Evolutionary conservation across 352 stramenopile species (phyloP).

Genomic region (Thalassiosira livingstoniorum): DNA sequence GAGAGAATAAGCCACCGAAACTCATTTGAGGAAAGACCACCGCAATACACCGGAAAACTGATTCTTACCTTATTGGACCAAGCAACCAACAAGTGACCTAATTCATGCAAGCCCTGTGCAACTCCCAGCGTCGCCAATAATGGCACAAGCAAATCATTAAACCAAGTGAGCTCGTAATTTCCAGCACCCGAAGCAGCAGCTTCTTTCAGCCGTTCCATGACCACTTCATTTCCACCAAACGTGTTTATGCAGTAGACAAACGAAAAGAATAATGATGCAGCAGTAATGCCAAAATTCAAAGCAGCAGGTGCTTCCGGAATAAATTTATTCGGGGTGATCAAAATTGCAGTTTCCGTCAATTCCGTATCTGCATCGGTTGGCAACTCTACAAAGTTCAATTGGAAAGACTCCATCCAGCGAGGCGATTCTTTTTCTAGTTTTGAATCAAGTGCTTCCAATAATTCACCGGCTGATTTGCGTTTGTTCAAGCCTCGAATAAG

Average conservation of each 20-base stretch:
- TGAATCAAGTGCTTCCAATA: conserved; percentile 43
- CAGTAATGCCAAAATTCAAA: conserved; percentile 37
- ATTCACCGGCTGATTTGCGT: conserved; percentile 26
- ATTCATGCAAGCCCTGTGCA: conserved; percentile 65
- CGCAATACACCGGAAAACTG: background rate
- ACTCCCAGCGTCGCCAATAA: conserved; percentile 57
- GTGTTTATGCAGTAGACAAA: conserved; percentile 66
- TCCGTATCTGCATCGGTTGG: conserved; percentile 33
- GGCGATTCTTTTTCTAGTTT: conserved; percentile 33
- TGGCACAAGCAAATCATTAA: conserved; percentile 65
- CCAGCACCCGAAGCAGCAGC: conserved; percentile 29
- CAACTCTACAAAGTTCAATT: conserved; percentile 55
- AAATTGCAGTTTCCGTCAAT: conserved; percentile 41
- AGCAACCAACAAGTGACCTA: conserved; percentile 62
- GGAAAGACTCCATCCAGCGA: conserved; percentile 31
- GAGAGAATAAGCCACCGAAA: no score
- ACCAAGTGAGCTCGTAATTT: conserved; percentile 54
- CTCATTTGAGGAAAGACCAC: no score
- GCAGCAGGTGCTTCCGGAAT: conserved; percentile 18
- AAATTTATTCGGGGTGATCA: conserved; percentile 53
- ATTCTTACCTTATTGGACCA: conserved; percentile 50
- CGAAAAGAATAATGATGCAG: conserved; percentile 47
- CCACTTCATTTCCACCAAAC: conserved; percentile 56
- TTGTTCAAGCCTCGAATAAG: conserved; percentile 57
- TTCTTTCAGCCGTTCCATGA: conserved; percentile 61